These are phyloP conservation scores for Suillus variegatus DNA, from an alignment of 768 basidiomycete genomes.

Conservation along the genomic window DNA sequence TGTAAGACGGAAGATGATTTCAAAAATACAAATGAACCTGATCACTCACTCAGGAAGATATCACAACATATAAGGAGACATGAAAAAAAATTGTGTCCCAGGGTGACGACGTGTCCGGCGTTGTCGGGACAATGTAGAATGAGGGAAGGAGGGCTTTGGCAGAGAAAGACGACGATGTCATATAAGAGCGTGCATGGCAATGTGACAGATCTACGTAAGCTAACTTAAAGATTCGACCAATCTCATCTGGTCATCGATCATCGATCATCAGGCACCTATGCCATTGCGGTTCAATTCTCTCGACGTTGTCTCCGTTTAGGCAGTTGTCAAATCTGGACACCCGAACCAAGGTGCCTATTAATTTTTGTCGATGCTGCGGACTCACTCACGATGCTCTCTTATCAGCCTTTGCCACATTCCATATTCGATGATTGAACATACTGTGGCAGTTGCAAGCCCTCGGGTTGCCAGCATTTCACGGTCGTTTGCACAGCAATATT, in stretches of 20 bases:
- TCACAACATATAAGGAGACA: too few species aligned
- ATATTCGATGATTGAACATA: conserved; percentile 56
- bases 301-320: conserved; percentile 62
- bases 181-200: too few species aligned
- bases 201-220: conserved; percentile 1
- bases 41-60: too few species aligned
- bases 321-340: conserved; percentile 11
- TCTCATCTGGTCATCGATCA: neutral
- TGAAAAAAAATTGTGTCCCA: too few species aligned
- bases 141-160: too few species aligned
- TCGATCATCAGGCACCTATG: conserved; percentile 56
- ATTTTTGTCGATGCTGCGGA: neutral
- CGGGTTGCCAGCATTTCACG: conserved; percentile 72
- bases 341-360: conserved; percentile 19
- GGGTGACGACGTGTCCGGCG: too few species aligned
- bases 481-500: conserved; percentile 85
- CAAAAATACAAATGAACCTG: too few species aligned
- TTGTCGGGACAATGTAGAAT: too few species aligned
- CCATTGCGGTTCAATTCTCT: conserved; percentile 77
- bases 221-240: neutral
- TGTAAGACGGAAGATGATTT: too few species aligned
- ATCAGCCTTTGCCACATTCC: conserved; percentile 23
- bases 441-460: conserved; percentile 75
- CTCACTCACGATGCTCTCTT: neutral
- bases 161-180: too few species aligned